These are phyloP conservation scores for Chlamydomonas sp. DNA, from an alignment of 139 green algal species.

Conservation along the genomic window DNA sequence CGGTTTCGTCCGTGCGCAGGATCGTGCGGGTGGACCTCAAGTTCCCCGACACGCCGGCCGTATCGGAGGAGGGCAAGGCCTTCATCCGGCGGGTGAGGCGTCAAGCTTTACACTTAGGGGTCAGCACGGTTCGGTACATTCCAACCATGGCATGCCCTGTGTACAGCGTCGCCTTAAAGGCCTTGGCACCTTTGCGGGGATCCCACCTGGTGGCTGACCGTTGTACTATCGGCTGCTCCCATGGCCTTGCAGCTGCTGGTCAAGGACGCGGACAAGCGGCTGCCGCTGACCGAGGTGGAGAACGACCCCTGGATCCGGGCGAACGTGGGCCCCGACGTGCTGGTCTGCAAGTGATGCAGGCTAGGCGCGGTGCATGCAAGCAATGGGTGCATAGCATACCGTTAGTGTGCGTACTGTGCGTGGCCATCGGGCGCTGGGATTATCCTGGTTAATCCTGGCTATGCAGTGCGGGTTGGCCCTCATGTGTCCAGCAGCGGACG, in stretches of 20 bases:
- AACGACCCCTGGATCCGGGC: constrained; percentile 90
- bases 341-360: background rate
- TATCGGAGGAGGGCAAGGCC: constrained; percentile 82
- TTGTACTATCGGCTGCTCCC: no score
- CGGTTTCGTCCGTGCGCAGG: constrained; percentile 23
- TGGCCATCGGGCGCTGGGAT: no score
- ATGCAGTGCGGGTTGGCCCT: no score
- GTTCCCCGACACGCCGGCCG: constrained; percentile 74
- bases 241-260: constrained; percentile 75
- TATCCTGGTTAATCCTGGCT: no score
- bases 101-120: no score
- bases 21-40: constrained; percentile 93
- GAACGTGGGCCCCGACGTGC: constrained; percentile 47
- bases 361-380: background rate
- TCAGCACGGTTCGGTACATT: no score
- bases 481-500: no score
- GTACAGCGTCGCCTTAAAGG: no score
- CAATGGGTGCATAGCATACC: background rate
- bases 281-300: constrained; percentile 79
- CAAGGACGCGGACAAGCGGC: constrained; percentile 74
- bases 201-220: no score
- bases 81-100: constrained; percentile 79
- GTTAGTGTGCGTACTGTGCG: no score
- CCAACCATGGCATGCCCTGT: no score
- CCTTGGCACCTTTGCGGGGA: no score